phyloP scores from a whole-genome alignment of 345 rosid genomes.

The Microcos paniculata region DNA sequence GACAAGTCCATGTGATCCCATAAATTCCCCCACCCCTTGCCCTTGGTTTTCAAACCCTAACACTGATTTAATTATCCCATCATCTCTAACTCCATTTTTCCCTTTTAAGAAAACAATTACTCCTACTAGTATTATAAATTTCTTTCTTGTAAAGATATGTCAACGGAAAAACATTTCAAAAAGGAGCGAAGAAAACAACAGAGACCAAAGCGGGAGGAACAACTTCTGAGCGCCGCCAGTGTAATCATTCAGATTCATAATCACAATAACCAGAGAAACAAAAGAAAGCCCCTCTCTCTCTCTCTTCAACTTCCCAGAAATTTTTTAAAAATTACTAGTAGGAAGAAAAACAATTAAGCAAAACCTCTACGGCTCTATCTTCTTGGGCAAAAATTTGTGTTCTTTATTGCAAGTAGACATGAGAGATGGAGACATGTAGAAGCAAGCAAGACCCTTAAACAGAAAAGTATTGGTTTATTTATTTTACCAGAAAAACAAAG shows the following conservation, averaged over 20 bases:
- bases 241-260: slow-evolving; percentile 54
- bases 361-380: neutral
- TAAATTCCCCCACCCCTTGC: slow-evolving; percentile 10
- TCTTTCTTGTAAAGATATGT: slow-evolving; percentile 3
- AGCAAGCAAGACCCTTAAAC: slow-evolving; percentile 11
- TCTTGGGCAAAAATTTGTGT: slow-evolving; percentile 12
- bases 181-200: slow-evolving; percentile 10
- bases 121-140: too few species aligned
- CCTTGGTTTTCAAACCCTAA: slow-evolving; percentile 45
- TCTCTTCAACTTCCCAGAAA: slow-evolving; percentile 38
- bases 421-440: slow-evolving; percentile 6
- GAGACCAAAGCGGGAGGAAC: slow-evolving; percentile 47
- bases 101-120: neutral
- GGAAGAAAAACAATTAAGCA: neutral
- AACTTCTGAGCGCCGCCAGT: slow-evolving; percentile 64
- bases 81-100: neutral
- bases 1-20: slow-evolving; percentile 57
- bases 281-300: neutral
- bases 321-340: neutral
- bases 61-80: slow-evolving; percentile 15
- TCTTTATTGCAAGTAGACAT: slow-evolving; percentile 19
- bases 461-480: slow-evolving; percentile 11
- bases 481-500: too few species aligned
- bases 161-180: slow-evolving; percentile 12
- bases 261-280: slow-evolving; percentile 20